These are phyloP conservation scores for Neonothopanus nambi DNA, from an alignment of 1,284 basidiomycete species.

Conservation along the genomic window DNA sequence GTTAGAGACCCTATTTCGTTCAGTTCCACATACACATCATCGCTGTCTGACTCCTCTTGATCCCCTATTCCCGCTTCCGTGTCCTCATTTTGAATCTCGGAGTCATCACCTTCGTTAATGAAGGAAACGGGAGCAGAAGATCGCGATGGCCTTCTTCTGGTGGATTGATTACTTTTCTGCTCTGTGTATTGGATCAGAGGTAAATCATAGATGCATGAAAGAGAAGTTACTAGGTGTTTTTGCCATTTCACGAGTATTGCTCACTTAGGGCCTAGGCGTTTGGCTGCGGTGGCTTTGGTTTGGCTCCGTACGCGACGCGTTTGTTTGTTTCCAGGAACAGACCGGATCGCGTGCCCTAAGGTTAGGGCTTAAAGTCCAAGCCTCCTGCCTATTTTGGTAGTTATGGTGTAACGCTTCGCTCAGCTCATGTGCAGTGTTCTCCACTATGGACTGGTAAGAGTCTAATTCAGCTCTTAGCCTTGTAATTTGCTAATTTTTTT, in stretches of 20 bases:
- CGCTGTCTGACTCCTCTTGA: constrained; percentile 13
- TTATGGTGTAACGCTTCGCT: background rate
- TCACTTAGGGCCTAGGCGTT: background rate
- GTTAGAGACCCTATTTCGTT: background rate
- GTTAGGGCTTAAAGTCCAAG: background rate
- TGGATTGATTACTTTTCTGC: constrained; percentile 11
- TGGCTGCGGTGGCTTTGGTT: background rate
- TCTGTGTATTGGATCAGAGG: background rate
- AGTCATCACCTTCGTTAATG: constrained; percentile 19
- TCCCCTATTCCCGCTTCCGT: constrained; percentile 17
- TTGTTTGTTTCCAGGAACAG: no score
- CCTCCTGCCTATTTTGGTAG: background rate
- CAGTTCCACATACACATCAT: constrained; percentile 13
- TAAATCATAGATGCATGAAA: no score
- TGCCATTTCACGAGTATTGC: constrained; percentile 18
- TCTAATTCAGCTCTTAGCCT: background rate
- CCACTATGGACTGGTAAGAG: constrained; percentile 38
- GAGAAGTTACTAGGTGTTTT: constrained; percentile 20
- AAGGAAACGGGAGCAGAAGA: constrained; percentile 15
- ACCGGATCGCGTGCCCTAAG: no score
- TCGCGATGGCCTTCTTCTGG: constrained; percentile 17
- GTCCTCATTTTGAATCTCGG: constrained; percentile 10
- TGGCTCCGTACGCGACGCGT: background rate
- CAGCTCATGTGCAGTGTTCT: background rate
- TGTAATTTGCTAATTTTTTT: background rate